Conservation (phyloP, 2,329 filamentous ascomycete genomes). For the Waltergamsia citrina region DNA sequence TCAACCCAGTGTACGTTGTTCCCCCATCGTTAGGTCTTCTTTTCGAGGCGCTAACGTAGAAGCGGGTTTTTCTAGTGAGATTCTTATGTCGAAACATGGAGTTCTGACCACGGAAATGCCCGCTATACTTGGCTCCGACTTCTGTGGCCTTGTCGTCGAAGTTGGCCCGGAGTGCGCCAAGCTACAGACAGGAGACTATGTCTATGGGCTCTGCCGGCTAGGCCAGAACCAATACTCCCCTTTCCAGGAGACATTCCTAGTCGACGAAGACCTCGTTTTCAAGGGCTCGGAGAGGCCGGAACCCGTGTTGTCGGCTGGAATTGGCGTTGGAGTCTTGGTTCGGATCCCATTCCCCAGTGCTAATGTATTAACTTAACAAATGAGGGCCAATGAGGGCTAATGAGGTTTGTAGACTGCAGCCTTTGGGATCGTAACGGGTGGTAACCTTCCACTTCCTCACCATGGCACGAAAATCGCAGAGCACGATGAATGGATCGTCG, state of each 20-base stretch:
- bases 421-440: constrained; percentile 19
- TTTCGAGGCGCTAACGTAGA: too few relatives aligned
- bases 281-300: constrained; percentile 16
- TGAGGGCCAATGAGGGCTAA: too few relatives aligned
- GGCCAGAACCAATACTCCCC: constrained; percentile 21
- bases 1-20: constrained; percentile 24
- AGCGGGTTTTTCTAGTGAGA: constrained; percentile 14
- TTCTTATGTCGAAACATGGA: constrained; percentile 21
- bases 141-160: constrained; percentile 19
- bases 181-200: constrained; percentile 20
- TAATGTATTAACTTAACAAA: too few relatives aligned
- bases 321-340: constrained; percentile 25
- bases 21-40: too few relatives aligned
- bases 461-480: constrained; percentile 6
- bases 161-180: constrained; percentile 16
- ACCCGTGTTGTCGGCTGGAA: constrained; percentile 18
- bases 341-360: constrained; percentile 4
- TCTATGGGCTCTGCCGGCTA: constrained; percentile 23
- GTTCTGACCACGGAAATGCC: constrained; percentile 21
- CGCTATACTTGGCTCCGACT: constrained; percentile 26
- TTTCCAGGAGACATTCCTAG: constrained; percentile 27
- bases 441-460: constrained; percentile 12
- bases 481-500: constrained; percentile 23
- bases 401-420: constrained; percentile 17
- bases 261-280: constrained; percentile 23